Evolutionary conservation across 768 basidiomycete genomes (phyloP), one percentile per base, ranked within the genome.

Genomic region (Russula sp.): DNA sequence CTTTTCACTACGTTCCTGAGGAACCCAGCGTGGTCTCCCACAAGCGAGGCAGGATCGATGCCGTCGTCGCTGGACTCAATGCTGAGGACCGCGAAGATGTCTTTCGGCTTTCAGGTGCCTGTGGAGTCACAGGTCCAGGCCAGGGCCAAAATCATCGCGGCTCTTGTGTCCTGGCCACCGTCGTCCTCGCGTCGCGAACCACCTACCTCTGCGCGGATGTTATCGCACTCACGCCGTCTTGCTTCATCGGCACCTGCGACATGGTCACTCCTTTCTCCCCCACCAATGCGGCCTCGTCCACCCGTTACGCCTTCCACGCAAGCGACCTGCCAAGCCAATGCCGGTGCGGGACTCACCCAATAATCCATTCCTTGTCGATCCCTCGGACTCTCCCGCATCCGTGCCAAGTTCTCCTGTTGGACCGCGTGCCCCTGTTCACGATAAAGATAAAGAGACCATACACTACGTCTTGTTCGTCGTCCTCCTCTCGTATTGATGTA

Each of bases 311-410:
- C 67, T 9, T 9, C 65, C 65, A 7, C 64, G 64, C 34, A 62
- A 59, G 49, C 52, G 56, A 14, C 27, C 40, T 3, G 47, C 32
- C 32, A 66, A 63, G 42, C 61, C 55, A 14, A 59, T 59, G 61
- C 67, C 67, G 4, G 65, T 68, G 40, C 67, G 67, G 22, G 67
- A 68, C 48, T 68, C 67, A 4, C 67, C 67, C 40, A 66, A 68
- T 48, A 68, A 68, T 34, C 67, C 67, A 2, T 68, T 68, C 59
- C 51, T 68, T 13, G 65, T 58, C 51, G 44, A 56, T 14, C 18
- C 54, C 27, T 50, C 54, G n/a, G 61, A 62, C 42, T 61, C 65
- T 13, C 59, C 67, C 22, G 64, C 51, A 13, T 66, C 55, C 6
- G n/a, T 58, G 40, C 65, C 67, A 20, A 62, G 65, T 16, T 66